These are phyloP conservation scores for Pyrenochaeta sp. DNA, from an alignment of 2,329 filamentous ascomycete species.

Conservation along the genomic window DNA sequence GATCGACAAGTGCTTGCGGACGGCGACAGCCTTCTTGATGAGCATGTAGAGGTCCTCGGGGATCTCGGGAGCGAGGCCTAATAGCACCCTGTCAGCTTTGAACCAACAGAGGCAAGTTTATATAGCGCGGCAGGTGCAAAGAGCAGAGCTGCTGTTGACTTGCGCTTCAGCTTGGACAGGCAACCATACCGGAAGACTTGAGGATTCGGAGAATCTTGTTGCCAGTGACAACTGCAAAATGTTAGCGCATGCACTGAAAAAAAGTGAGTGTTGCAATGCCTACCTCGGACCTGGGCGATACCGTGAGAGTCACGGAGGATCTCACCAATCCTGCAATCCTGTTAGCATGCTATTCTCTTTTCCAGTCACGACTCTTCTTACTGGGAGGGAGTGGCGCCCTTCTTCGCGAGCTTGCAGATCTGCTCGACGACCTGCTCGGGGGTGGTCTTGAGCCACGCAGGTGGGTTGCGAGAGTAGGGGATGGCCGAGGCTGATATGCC, in stretches of 20 bases:
- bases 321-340: constrained; percentile 77
- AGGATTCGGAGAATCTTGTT: constrained; percentile 99
- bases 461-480: constrained; percentile 93
- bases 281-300: constrained; percentile 93
- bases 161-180: constrained; percentile 53
- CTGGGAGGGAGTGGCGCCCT: constrained; percentile 97
- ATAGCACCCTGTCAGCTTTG: constrained; percentile 47
- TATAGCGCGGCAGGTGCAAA: constrained; percentile 73
- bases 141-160: constrained; percentile 45
- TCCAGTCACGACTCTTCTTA: constrained; percentile 16
- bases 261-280: constrained; percentile 56
- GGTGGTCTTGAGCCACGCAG: constrained; percentile 98
- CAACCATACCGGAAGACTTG: constrained; percentile 90
- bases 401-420: constrained; percentile 98
- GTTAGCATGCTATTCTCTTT: constrained; percentile 13
- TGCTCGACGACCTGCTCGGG: constrained; percentile 98
- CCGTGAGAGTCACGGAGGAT: constrained; percentile 98
- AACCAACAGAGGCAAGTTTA: constrained; percentile 56
- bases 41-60: constrained; percentile 99
- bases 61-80: constrained; percentile 97
- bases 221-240: constrained; percentile 67
- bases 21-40: constrained; percentile 95
- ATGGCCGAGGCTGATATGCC: constrained; percentile 95
- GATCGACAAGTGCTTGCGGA: constrained; percentile 99
- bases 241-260: constrained; percentile 18